Conservation (phyloP, 257 asterid genomes). For the Capsicum chinense region DNA sequence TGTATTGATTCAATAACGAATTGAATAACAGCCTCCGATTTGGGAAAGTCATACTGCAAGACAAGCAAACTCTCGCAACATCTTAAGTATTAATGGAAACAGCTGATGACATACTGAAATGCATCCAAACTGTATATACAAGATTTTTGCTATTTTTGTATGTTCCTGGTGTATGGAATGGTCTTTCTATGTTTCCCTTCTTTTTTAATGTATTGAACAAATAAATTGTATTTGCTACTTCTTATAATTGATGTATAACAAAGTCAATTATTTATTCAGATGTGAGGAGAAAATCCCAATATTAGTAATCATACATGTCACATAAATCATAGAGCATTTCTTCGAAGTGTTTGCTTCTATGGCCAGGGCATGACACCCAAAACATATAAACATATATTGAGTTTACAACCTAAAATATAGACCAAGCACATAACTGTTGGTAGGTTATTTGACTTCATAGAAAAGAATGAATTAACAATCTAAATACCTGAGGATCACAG, state of each 20-base stretch:
- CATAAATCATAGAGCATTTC: background rate
- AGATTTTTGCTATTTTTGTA: background rate
- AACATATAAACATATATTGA: background rate
- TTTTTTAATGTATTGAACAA: background rate
- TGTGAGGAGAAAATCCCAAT: background rate
- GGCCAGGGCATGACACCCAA: slow-evolving; percentile 3
- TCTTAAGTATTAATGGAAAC: slow-evolving; percentile 1
- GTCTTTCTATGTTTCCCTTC: background rate
- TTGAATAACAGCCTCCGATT: slow-evolving; percentile 86
- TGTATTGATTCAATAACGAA: slow-evolving; percentile 94
- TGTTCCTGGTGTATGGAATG: background rate
- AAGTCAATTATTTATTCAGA: background rate
- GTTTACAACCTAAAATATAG: slow-evolving; percentile 3
- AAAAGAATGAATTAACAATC: slow-evolving; percentile 1
- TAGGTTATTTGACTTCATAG: background rate
- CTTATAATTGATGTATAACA: background rate
- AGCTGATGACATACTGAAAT: background rate
- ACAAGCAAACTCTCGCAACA: slow-evolving; percentile 23
- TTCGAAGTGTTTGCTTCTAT: slow-evolving; percentile 1
- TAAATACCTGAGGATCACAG: slow-evolving; percentile 78
- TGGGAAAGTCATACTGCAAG: slow-evolving; percentile 93
- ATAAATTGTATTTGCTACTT: slow-evolving; percentile 6
- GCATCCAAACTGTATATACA: slow-evolving; percentile 8
- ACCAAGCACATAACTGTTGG: background rate
- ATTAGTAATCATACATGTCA: background rate